Base-by-base conservation (phyloP, 2,329 filamentous ascomycete genomes). In the Magnaporthales sp. region DNA sequence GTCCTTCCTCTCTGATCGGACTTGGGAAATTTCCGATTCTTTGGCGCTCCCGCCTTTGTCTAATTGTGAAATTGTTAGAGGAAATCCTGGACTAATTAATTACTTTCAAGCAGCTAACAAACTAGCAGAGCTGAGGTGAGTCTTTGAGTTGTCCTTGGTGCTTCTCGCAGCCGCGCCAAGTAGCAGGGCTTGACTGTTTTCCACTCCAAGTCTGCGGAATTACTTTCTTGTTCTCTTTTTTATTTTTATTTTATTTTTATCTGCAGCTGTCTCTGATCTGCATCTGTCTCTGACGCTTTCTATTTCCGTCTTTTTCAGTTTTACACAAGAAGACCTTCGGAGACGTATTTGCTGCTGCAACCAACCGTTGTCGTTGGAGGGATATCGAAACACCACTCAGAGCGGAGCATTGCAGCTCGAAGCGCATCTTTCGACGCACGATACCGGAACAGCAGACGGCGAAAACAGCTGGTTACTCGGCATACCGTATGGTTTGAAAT, bases 171-270 rank as follows among this genome's bases (percentile, higher is more conserved):
- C 54, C 13, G 54, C 11, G 22, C n/a, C n/a, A 58, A 58, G 11
- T 24, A 10, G 24, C n/a, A 58, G 22, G 22, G n/a, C 54, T 58
- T 58, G 54, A 22, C 62, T 65, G 56, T 62, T 29, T 62, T 19
- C 56, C 63, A 19, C 38, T 19, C n/a, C 15, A 7, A 51, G 5
- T n/a, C 38, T 51, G n/a, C 15, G 15, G 38, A 51, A n/a, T 51
- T n/a, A 51, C 38, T 51, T 51, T 51, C 19, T 63, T 26, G 5
- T 66, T 66, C 19, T 62, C 51, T 66, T 60, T 56, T 62, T 66
- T 38, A 22, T 66, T 51, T n/a, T 32, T 31, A 3, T 46, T 56
- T 66, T 31, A 19, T 56, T 62, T 64, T 24, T 58, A 24, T 58
- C 24, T 7, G 24, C 22, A 24, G 54, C 54, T 58, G 54, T 1